A percentile compares a stretch with the other conserved stretches of the same genome.
Evolutionary conservation across 305 asterid genomes (phyloP).

Genomic region (Coffea humblotiana): DNA sequence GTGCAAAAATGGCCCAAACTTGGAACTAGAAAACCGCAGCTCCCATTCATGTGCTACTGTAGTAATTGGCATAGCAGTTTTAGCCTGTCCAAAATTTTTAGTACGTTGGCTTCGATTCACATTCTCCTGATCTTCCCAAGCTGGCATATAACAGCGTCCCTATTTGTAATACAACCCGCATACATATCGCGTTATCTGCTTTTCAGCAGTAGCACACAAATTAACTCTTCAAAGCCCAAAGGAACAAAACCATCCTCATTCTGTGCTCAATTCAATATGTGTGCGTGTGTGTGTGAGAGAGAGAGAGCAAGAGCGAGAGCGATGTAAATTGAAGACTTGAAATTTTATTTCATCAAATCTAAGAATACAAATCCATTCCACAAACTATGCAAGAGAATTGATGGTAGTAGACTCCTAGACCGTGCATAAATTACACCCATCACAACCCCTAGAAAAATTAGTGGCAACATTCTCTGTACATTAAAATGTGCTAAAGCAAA

Average conservation of each 20-base stretch:
- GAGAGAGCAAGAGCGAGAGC: neutral
- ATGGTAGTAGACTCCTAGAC: constrained; percentile 79
- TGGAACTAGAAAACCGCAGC: neutral
- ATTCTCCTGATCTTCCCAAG: neutral
- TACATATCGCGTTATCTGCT: neutral
- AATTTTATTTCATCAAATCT: constrained; percentile 80
- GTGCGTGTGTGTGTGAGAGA: no score
- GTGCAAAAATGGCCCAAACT: neutral
- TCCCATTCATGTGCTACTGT: no score
- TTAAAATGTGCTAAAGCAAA: constrained; percentile 92
- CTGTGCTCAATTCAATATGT: neutral
- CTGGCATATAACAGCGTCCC: neutral
- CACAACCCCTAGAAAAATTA: constrained; percentile 84
- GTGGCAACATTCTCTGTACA: constrained; percentile 86
- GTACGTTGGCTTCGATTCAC: neutral
- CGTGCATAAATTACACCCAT: constrained; percentile 84
- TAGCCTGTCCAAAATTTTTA: neutral
- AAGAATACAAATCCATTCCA: constrained; percentile 95
- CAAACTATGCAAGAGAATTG: constrained; percentile 83
- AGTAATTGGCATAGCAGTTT: neutral
- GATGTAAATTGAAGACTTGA: neutral
- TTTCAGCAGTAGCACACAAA: neutral
- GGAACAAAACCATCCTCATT: neutral
- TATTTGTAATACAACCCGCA: neutral
- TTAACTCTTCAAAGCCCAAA: neutral